Conservation (phyloP, 2,329 filamentous ascomycete genomes). For the Plenodomus biglobosus region DNA sequence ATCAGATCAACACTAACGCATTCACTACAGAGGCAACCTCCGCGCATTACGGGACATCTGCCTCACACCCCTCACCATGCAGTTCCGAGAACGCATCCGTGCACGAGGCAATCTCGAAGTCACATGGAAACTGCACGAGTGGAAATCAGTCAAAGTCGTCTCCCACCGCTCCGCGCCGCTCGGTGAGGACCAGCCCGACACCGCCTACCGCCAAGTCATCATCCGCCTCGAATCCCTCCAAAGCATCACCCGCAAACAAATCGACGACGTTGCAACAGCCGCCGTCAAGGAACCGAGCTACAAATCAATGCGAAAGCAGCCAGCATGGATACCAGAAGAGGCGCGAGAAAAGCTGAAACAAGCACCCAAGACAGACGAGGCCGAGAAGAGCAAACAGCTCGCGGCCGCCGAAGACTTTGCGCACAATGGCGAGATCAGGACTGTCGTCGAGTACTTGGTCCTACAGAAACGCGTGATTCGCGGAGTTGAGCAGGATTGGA, state of each 20-base stretch:
- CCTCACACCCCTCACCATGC: conserved; percentile 54
- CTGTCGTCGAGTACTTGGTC: conserved; percentile 65
- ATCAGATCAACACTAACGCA: background rate
- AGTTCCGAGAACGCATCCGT: conserved; percentile 58
- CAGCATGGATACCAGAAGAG: conserved; percentile 11
- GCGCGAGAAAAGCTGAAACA: conserved; percentile 8
- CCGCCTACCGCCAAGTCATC: conserved; percentile 28
- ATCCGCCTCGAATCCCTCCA: conserved; percentile 31
- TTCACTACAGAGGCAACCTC: conserved; percentile 23
- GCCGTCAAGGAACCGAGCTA: background rate
- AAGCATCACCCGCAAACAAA: conserved; percentile 7
- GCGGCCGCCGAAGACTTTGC: background rate
- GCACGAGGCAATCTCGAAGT: conserved; percentile 54
- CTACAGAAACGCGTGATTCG: conserved; percentile 56
- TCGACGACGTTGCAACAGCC: background rate
- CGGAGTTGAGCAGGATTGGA: conserved; percentile 58
- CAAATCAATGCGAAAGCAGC: background rate
- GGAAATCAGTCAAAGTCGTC: conserved; percentile 52
- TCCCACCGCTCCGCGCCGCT: conserved; percentile 58
- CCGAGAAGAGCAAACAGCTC: background rate
- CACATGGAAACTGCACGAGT: conserved; percentile 40
- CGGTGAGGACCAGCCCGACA: conserved; percentile 32
- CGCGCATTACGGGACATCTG: conserved; percentile 52
- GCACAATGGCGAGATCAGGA: conserved; percentile 9
- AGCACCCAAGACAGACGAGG: conserved; percentile 1